Base-by-base conservation (phyloP, 805 yeast species). In the Sungouiella thailandica region DNA sequence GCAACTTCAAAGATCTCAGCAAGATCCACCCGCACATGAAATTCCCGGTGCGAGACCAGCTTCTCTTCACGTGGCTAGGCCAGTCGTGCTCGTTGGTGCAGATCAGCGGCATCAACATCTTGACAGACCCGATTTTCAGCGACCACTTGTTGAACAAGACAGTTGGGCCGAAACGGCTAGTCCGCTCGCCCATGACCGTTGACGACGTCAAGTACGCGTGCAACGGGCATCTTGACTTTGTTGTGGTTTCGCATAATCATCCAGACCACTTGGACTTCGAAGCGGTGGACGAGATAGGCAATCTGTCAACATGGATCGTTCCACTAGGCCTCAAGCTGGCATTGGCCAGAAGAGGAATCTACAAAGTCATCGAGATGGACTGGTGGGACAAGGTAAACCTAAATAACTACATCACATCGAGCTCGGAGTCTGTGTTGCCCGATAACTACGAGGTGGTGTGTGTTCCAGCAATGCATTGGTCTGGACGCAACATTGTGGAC, bases 381-480 rank as follows among this genome's bases (percentile, higher is more conserved):
- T 90, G 97, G 97, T 90, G 97, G 97, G 88, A 88, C 17, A 41
- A 53, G 2, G 14, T 60, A 3, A 44, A 53, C 2, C 41, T 66
- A 22, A 60, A 59, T 34, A 60, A 70, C 18, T 68, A 70, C 12
- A 62, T 75, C 2, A 40, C 79, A 16, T 31, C 43, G 7, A 49
- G 53, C 4, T 27, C 29, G 10, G 7, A 12, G 9, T 17, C 5
- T 3, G 17, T 12, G 2, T 32, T 61, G 7, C 50, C 59, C 0
- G 78, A 78, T 38, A 65, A 65, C 5, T 88, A 82, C 64, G 88
- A 85, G 45, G 66, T 90, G 12, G 89, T 85, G 1, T 85, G 96
- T 56, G 74, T 93, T 0, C 97, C 97, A 0, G 87, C 97, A 0
- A 82, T 83, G 94, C 97, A 90, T 58, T 90, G 97, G 97, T 83